These are phyloP conservation scores for Candida morakotiae DNA, from an alignment of 805 yeast species.

Conservation along the genomic window DNA sequence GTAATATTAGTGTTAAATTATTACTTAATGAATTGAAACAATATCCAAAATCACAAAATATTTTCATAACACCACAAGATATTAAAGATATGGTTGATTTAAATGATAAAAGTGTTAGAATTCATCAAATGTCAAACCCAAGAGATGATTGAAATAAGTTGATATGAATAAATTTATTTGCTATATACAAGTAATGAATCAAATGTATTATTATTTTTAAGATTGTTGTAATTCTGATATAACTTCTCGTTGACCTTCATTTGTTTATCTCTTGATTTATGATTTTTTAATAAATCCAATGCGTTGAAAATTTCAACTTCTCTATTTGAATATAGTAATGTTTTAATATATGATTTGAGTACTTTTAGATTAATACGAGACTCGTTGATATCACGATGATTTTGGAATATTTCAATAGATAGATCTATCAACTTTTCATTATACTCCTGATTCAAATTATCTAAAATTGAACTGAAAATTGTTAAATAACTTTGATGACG, in stretches of 20 bases:
- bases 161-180: background rate
- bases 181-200: conserved; percentile 6
- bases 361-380: background rate
- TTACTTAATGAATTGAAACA: conserved; percentile 65
- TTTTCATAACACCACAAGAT: conserved; percentile 92
- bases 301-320: background rate
- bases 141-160: conserved; percentile 13
- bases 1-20: conserved; percentile 72
- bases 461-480: background rate
- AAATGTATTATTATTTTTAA: background rate
- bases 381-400: background rate
- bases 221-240: background rate
- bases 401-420: background rate
- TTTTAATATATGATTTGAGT: conserved; percentile 1
- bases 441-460: background rate
- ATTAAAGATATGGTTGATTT: conserved; percentile 66
- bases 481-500: conserved; percentile 4
- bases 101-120: conserved; percentile 50
- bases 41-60: conserved; percentile 72
- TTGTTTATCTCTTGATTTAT: background rate
- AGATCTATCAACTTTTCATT: background rate
- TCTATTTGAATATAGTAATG: background rate
- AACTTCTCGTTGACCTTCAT: background rate
- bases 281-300: background rate
- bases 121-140: conserved; percentile 54